A percentile compares a stretch with the other conserved stretches of the same genome.
Evolutionary conservation across 768 basidiomycete genomes (phyloP).

Genomic region (Lactarius sp.): DNA sequence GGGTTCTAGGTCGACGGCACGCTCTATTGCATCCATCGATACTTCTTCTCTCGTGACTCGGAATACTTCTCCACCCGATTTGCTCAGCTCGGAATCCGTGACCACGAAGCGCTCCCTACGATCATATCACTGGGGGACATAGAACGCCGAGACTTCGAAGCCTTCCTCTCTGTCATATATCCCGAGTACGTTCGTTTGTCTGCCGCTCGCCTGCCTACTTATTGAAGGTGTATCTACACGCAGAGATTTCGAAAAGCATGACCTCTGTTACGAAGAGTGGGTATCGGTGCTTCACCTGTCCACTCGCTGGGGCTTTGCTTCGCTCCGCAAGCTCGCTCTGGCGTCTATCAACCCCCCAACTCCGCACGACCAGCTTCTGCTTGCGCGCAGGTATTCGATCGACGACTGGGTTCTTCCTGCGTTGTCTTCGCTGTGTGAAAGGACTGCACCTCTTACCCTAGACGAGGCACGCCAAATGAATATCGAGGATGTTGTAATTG

Average conservation of each 20-base stretch:
- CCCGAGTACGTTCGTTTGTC: not conserved
- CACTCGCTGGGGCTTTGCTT: slow-evolving; percentile 29
- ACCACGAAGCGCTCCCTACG: not conserved
- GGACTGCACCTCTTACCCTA: no score
- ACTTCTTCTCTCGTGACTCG: slow-evolving; percentile 14
- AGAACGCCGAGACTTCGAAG: not conserved
- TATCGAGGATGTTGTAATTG: no score
- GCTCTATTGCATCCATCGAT: not conserved
- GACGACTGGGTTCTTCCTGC: not conserved
- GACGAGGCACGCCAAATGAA: no score
- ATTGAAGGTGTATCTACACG: not conserved
- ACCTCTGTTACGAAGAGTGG: slow-evolving; percentile 19
- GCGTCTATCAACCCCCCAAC: not conserved
- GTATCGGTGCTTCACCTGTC: slow-evolving; percentile 22
- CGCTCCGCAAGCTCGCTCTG: slow-evolving; percentile 26
- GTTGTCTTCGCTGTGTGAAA: not conserved
- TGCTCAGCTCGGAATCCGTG: not conserved
- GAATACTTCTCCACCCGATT: slow-evolving; percentile 4
- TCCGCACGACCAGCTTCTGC: slow-evolving; percentile 3
- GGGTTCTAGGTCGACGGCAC: not conserved
- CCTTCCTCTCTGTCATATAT: not conserved
- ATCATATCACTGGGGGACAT: not conserved
- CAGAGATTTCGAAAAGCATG: not conserved
- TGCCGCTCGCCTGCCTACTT: not conserved
- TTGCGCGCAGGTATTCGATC: not conserved